phyloP scores from a whole-genome alignment of 169 alveolate species.

The Cryptosporidium meleagridis region DNA sequence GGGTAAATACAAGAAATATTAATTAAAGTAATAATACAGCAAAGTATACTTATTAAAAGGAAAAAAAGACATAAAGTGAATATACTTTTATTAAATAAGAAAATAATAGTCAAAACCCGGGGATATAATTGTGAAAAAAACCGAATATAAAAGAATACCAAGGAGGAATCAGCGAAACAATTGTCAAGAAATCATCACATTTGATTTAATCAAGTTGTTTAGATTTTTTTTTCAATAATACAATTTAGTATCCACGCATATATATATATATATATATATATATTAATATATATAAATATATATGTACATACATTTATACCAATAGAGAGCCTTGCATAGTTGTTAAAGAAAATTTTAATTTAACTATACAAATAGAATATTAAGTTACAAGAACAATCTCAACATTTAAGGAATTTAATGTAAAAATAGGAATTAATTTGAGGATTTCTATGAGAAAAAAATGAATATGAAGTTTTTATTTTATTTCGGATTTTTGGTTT shows the following conservation, averaged over 20 bases:
- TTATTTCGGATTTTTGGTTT: background rate
- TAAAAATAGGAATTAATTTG: background rate
- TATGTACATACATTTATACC: background rate
- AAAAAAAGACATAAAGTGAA: background rate
- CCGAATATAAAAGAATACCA: background rate
- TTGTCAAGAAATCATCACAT: background rate
- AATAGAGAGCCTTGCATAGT: background rate
- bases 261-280: background rate
- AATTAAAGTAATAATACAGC: background rate
- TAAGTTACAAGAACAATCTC: background rate
- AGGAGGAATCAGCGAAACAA: background rate
- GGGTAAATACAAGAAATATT: background rate
- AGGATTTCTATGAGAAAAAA: background rate
- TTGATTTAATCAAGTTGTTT: background rate
- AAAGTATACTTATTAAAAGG: background rate
- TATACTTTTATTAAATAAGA: background rate
- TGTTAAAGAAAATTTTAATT: background rate
- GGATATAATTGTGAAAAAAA: background rate
- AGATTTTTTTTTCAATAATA: background rate
- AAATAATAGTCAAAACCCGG: background rate
- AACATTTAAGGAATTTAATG: background rate
- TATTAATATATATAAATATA: background rate
- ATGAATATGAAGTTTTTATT: constrained; percentile 14
- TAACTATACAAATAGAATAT: background rate
- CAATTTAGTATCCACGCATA: too few species aligned